These are phyloP conservation scores for Strigomonas galati DNA, from an alignment of 208 protist genomes.

Conservation along the genomic window DNA sequence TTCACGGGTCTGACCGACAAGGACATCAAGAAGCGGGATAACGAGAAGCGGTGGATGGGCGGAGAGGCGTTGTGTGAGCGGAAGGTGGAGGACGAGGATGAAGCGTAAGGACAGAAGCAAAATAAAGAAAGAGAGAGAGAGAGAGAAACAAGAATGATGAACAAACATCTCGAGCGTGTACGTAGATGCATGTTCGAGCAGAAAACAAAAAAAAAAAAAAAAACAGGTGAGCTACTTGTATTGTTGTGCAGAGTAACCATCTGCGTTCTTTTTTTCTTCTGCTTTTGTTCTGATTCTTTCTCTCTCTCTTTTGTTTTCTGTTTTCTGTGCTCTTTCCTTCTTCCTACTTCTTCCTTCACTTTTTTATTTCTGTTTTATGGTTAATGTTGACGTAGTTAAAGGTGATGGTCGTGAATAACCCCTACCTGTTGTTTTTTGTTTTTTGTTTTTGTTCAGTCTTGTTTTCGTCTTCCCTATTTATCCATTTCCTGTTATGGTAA, in stretches of 20 bases:
- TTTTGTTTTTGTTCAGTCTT: slow-evolving; percentile 3
- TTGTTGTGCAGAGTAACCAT: not conserved
- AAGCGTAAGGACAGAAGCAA: not conserved
- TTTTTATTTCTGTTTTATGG: not conserved
- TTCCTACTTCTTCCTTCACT: slow-evolving; percentile 1
- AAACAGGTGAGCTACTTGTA: not conserved
- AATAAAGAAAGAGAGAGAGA: not conserved
- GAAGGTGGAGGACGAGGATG: not conserved
- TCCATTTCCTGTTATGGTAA: no score
- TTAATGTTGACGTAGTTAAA: not conserved
- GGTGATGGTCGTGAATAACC: no score
- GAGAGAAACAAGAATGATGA: no score
- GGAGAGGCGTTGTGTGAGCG: slow-evolving; percentile 38
- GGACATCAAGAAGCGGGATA: slow-evolving; percentile 52
- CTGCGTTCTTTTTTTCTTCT: slow-evolving; percentile 9
- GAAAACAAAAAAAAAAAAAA: not conserved
- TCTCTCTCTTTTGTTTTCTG: not conserved
- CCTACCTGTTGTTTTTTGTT: no score
- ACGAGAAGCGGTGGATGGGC: slow-evolving; percentile 59
- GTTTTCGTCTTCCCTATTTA: no score
- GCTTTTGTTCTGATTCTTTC: not conserved
- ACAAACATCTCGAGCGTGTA: no score
- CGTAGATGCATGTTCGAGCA: not conserved
- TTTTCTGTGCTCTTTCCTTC: slow-evolving; percentile 14
- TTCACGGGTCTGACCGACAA: slow-evolving; percentile 58